Base-by-base conservation (phyloP, 805 yeast species). In the Barnettozyma botsteinii region DNA sequence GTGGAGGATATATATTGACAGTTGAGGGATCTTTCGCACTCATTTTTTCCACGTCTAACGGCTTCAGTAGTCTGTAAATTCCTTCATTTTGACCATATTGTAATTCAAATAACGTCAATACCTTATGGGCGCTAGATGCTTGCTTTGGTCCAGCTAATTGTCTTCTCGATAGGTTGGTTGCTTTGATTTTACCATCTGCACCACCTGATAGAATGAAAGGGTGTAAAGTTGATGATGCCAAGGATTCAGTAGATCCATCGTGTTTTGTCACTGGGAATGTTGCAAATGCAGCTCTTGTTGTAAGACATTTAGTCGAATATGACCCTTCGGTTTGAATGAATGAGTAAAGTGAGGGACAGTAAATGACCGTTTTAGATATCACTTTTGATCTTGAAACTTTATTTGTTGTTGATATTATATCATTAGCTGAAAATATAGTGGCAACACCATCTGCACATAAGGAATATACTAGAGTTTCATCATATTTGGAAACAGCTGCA, bases 161-260 rank as follows among this genome's bases (percentile, higher is more conserved):
- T 38, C 66, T 54, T 52, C 70, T 62, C 2, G 65, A 55, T 5
- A 65, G 37, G 42, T 73, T 74, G 13, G 65, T 61, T 5, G 73
- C 55, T 31, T 60, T 59, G 2, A 75, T 46, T 2, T 57, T 52
- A 1, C 81, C 81, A 50, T 75, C 79, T 2, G 76, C 53, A 4
- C 73, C 69, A 3, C 79, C 79, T 7, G 69, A 50, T 10, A 73
- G 47, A 1, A 68, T 37, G 41, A 72, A 51, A 10, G 81, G 80
- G 45, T 76, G 81, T 9, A 60, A 31, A 11, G 50, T 46, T 0
- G 78, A 70, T 0, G 67, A 47, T 0, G 69, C 69, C 1, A 70
- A 39, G 0, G 72, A 50, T 14, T 65, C 61, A 2, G 69, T 58
- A 0, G 72, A 61, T 1, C 72, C 65, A 8, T 62, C 65, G 37